Base-by-base conservation (phyloP, 192 early-diverging fungal species). In the Backusella tuberculispora region DNA sequence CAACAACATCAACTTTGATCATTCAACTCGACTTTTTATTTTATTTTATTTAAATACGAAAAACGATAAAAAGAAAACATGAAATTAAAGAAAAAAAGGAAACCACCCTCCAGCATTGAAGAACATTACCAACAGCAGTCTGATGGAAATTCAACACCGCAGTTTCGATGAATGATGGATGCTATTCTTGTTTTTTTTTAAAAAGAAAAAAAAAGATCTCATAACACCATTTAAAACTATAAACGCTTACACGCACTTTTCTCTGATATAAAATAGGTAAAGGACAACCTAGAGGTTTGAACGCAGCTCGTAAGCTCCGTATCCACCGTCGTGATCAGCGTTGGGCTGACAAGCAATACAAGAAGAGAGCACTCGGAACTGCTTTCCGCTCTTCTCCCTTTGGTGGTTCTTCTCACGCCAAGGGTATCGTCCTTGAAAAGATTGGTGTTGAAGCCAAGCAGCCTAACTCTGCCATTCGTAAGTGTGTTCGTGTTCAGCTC, bases 401-500 rank as follows among this genome's bases (percentile, higher is more conserved):
- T n/a, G n/a, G n/a, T n/a, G n/a, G n/a, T n/a, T n/a, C 98, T 63
- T 99, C 98, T 69, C 98, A 99, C 90, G 98, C 98, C 85, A 99
- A 99, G 95, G 98, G 98, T 75, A 99, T 99, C 83, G 96, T 98
- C 69, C 91, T 99, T 73, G 98, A 99, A 90, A 99, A 99, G 92
- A 98, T 99, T 87, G 98, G 97, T 94, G 95, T 99, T 83, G 98
- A 99, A 90, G 96, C 98, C 85, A 99, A 99, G 88, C 98, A 99
- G 88, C 98, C 98, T 83, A 99, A 99, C 94, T 99, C 98, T 89
- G 98, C 98, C 76, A 99, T 99, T 93, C 96, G 98, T 89, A 99
- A 99, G 91, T 99, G 97, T 90, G 96, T 99, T 79, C 96, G 98
- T 95, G 97, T 97, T 74, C 98, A 99, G 90, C 91, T 99, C 78